Percentiles rank a stretch among this genome's conserved stretches.
phyloP scores from a whole-genome alignment of 495 filamentous ascomycete genomes.

The Penicillium crystallinum region DNA sequence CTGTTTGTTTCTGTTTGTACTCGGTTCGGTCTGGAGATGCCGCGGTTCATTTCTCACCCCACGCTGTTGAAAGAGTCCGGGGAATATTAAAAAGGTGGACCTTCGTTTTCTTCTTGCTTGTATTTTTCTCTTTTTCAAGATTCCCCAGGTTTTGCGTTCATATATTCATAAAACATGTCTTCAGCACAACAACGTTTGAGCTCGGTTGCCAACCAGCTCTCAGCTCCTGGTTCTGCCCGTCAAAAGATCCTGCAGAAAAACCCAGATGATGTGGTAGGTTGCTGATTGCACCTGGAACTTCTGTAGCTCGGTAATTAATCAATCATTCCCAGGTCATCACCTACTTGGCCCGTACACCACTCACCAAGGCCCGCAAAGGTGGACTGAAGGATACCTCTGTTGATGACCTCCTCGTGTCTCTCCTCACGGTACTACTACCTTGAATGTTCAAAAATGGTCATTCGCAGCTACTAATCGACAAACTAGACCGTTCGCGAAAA shows the following conservation, averaged over 20 bases:
- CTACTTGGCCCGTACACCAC: slow-evolving; percentile 69
- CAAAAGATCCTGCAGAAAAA: slow-evolving; percentile 36
- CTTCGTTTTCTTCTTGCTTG: neutral
- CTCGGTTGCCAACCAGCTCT: slow-evolving; percentile 38
- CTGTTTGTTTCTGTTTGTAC: neutral
- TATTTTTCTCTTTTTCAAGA: neutral
- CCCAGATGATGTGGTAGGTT: slow-evolving; percentile 42
- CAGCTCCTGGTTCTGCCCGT: slow-evolving; percentile 27
- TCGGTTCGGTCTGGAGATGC: slow-evolving; percentile 14
- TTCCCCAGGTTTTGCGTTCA: neutral
- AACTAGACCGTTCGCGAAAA: slow-evolving; percentile 54
- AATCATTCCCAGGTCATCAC: slow-evolving; percentile 66
- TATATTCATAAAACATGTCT: slow-evolving; percentile 30
- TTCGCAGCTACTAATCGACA: neutral
- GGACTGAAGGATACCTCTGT: slow-evolving; percentile 88
- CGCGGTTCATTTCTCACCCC: slow-evolving; percentile 9
- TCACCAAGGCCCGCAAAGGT: slow-evolving; percentile 75
- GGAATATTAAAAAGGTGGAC: neutral
- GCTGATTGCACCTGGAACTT: neutral
- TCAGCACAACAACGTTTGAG: slow-evolving; percentile 39
- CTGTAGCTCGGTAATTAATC: slow-evolving; percentile 1
- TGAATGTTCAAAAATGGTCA: neutral
- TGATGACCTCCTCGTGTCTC: slow-evolving; percentile 73
- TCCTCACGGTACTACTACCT: slow-evolving; percentile 60
- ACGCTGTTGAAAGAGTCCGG: neutral